A percentile compares a stretch with the other conserved stretches of the same genome.
These are phyloP conservation scores for Testicularia cyperi DNA, from an alignment of 1,284 basidiomycete genomes.

Conservation along the genomic window DNA sequence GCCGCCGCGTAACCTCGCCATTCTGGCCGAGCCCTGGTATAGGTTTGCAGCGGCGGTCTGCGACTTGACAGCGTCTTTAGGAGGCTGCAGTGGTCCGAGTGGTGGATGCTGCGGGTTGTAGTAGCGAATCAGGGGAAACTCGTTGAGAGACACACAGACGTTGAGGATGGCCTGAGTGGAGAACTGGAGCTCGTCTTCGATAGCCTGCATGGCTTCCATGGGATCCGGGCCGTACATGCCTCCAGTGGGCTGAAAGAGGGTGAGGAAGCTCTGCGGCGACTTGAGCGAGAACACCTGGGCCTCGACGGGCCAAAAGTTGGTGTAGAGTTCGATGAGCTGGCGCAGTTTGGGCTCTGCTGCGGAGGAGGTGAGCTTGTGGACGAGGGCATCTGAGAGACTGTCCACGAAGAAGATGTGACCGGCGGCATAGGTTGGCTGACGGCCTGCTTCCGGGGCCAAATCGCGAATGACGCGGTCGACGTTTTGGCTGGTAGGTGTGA, in stretches of 20 bases:
- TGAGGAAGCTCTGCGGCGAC: conserved; percentile 41
- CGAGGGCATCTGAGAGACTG: conserved; percentile 65
- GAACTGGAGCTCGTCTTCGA: conserved; percentile 56
- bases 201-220: conserved; percentile 38
- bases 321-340: conserved; percentile 58
- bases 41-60: conserved; percentile 35
- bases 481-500: conserved; percentile 93
- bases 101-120: conserved; percentile 81
- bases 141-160: conserved; percentile 84
- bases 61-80: conserved; percentile 33
- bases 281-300: conserved; percentile 54
- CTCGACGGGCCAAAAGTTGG: conserved; percentile 52
- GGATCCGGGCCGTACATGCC: conserved; percentile 64
- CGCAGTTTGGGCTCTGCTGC: conserved; percentile 51
- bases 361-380: conserved; percentile 54
- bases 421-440: conserved; percentile 71
- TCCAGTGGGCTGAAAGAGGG: conserved; percentile 36
- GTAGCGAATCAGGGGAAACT: conserved; percentile 92
- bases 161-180: conserved; percentile 64
- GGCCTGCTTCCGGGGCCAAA: conserved; percentile 33
- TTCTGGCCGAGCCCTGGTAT: conserved; percentile 40
- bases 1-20: conserved; percentile 36
- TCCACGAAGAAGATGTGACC: conserved; percentile 96
- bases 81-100: conserved; percentile 69
- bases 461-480: conserved; percentile 77